Conservation (phyloP, 2,329 filamentous ascomycete genomes). For the Monosporascus sp. region DNA sequence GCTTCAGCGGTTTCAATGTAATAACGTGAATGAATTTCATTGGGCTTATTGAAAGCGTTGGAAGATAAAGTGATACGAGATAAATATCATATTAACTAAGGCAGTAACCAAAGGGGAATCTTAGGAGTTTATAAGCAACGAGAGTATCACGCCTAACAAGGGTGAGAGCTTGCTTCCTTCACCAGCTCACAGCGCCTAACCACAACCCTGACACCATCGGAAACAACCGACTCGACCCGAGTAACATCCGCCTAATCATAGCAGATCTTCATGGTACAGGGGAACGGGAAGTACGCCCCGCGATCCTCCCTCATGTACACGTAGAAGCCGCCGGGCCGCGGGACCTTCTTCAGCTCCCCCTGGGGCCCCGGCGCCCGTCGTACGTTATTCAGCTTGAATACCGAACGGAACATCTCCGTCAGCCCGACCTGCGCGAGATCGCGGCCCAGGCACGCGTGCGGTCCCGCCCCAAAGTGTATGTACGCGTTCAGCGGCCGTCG, state of each 20-base stretch:
- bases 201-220: background rate
- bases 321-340: slow-evolving; percentile 47
- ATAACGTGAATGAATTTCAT: too few species aligned
- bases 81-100: too few species aligned
- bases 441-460: slow-evolving; percentile 57
- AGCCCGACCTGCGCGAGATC: slow-evolving; percentile 57
- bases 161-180: background rate
- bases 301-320: slow-evolving; percentile 64
- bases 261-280: slow-evolving; percentile 32
- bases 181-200: background rate
- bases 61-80: too few species aligned
- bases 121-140: too few species aligned
- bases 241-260: slow-evolving; percentile 15
- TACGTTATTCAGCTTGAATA: slow-evolving; percentile 57
- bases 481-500: slow-evolving; percentile 60
- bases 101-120: too few species aligned
- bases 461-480: slow-evolving; percentile 57
- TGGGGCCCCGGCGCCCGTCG: slow-evolving; percentile 57
- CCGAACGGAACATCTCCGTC: slow-evolving; percentile 61
- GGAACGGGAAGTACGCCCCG: slow-evolving; percentile 44
- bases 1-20: background rate
- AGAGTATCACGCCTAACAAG: too few species aligned
- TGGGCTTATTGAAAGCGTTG: too few species aligned
- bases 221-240: background rate
- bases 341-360: slow-evolving; percentile 63